Conservation (phyloP, 2,329 filamentous ascomycete genomes). For the Xylariaceae sp. region DNA sequence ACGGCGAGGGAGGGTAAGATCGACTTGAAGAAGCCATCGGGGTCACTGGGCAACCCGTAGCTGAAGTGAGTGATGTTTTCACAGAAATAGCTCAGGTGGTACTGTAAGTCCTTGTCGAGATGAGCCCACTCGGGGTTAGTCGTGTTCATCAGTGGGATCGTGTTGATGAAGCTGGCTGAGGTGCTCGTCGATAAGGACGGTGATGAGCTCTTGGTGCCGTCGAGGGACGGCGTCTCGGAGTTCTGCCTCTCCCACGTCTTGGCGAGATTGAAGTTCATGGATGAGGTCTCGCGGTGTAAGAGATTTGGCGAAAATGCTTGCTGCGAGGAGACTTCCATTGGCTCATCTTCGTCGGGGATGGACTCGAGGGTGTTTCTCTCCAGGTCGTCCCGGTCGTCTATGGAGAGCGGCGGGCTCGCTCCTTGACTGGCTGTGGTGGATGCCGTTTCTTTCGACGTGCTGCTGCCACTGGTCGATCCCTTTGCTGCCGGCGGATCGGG, state of each 20-base stretch:
- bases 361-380: constrained; percentile 46
- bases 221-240: constrained; percentile 51
- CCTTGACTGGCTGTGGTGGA: constrained; percentile 33
- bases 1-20: constrained; percentile 68
- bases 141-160: constrained; percentile 25
- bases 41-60: constrained; percentile 71
- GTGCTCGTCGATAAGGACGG: constrained; percentile 47
- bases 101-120: constrained; percentile 65
- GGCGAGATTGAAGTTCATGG: constrained; percentile 36
- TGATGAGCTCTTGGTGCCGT: constrained; percentile 48
- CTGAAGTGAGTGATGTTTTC: constrained; percentile 76
- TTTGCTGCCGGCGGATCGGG: constrained; percentile 60
- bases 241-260: constrained; percentile 38
- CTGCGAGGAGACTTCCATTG: constrained; percentile 31
- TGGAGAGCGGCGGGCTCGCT: constrained; percentile 49
- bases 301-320: constrained; percentile 21
- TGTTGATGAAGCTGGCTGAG: constrained; percentile 34
- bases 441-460: constrained; percentile 36
- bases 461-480: constrained; percentile 30
- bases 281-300: constrained; percentile 36
- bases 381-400: constrained; percentile 45
- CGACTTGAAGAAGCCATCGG: constrained; percentile 65
- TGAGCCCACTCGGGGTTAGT: constrained; percentile 47
- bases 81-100: constrained; percentile 72
- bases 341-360: constrained; percentile 52